Conservation (phyloP, 2,329 filamentous ascomycete species). For the Macrophomina tecta region DNA sequence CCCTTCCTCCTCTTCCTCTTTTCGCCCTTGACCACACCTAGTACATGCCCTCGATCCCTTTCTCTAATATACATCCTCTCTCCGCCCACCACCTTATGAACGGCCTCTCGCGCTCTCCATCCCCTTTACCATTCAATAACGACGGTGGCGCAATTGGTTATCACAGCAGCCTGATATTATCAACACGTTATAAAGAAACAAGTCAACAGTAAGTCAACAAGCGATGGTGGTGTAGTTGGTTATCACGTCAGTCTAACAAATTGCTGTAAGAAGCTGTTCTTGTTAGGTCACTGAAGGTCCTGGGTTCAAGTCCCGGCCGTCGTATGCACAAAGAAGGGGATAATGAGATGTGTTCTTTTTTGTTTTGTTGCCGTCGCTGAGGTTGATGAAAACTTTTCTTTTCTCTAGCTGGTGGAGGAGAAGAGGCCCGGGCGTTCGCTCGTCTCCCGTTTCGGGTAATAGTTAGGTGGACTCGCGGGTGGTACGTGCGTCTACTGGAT, state of each 20-base stretch:
- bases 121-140: no score
- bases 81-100: no score
- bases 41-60: no score
- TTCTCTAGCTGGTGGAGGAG: background rate
- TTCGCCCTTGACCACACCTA: no score
- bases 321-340: background rate
- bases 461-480: background rate
- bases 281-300: slow-evolving; percentile 14
- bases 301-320: slow-evolving; percentile 16
- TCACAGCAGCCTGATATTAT: background rate
- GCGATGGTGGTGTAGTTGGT: slow-evolving; percentile 36
- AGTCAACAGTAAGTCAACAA: background rate
- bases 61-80: no score
- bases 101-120: no score
- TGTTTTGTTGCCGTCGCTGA: background rate
- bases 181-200: background rate
- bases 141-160: no score
- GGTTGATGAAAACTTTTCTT: background rate
- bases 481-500: background rate
- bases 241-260: slow-evolving; percentile 41
- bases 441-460: slow-evolving; percentile 1
- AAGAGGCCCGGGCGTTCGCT: background rate
- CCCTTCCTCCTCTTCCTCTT: no score
- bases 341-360: background rate
- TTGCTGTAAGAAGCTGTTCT: background rate